Evolutionary conservation across 2,329 filamentous ascomycete species (phyloP), one percentile per base, ranked within the genome.

Genomic region (Pseudogymnoascus sp.): DNA sequence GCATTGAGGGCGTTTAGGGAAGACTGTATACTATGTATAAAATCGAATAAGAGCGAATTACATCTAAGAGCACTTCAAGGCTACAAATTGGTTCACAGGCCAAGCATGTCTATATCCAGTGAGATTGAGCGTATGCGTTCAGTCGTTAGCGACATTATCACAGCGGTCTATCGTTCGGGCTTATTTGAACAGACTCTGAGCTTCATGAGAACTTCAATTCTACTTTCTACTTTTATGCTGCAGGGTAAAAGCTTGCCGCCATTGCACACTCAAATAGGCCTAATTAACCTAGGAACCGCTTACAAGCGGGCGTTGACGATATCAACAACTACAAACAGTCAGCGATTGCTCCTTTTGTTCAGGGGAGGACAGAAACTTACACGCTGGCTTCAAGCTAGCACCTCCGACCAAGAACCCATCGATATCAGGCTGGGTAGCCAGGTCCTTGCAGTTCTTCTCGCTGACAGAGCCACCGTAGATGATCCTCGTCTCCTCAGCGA

Each of bases 361-460:
- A 53, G 25, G 47, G 47, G 59, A 50, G 44, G 31, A 33, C 11
- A 40, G 33, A 25, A 50, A 82, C 88, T 83, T 80, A 91, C 88
- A 97, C 69, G 91, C 92, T 75, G 93, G 93, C 87, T 97, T 97
- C 80, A 97, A 85, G 77, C 90, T 94, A 75, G 93, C 93, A 78
- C 93, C 93, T 69, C 93, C 93, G 69, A 97, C 93, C 70, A 97
- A 84, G 87, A 97, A 97, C 65, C 94, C 94, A 77, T 99, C 94
- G 77, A 99, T 96, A 78, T 99, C 94, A 68, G 85, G 77, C 85
- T 97, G 86, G 83, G 92, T 93, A 76, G 89, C 86, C 72, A 99
- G 84, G 68, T 97, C 93, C 74, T 82, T 85, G 84, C 91, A 95
- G 86, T 99, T 99, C 89, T 97, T 97, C 84, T 96, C 94, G 75